Evolutionary conservation across 176 grass and related monocot species (phyloP), one percentile per base, ranked within the genome.

Genomic region (Musa beccarii): DNA sequence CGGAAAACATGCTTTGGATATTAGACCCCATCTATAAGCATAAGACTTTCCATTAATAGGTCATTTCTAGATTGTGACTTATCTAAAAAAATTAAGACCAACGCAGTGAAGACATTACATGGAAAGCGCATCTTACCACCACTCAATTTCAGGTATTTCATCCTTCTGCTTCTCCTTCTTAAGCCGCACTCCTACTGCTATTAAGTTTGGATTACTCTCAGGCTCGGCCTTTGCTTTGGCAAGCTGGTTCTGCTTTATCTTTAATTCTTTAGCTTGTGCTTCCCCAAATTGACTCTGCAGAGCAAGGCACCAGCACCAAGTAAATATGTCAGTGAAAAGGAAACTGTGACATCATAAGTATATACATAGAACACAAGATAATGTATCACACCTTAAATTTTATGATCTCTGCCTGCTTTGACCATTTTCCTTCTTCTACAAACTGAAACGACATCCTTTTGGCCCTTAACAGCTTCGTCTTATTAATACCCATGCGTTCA

Each of bases 261-360:
- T 91, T 56, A 91, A 75, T 69, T 91, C 95, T 74, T 94, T 98
- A 63, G 90, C 88, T 85, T 98, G 95, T 79, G 88, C 90, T 81
- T 98, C 95, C 12, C 95, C 95, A 86, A 98, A 98, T 98, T 98
- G 95, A 87, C 59, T 93, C 90, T 94, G 74, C 22, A 61, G 64
- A 80, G 74, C 53, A 50, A 25, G 20, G 14, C 66, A 84, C 14
- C 17, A 29, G 51, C 3, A 70, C 14, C 19, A 29, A 79, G 22
- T 19, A 15, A 49, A 24, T 9, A 7, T 21, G 23, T 7, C 2
- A 56, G 51, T 11, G 52, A 2, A 85, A 64, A 71, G 73, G 56
- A 21, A 79, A 1, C 70, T 26, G 19, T 13, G 62, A 73, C 28
- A 70, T 51, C 23, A 51, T 9, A 63, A 51, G 49, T 56, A 55